Conservation (phyloP, 2,329 filamentous ascomycete genomes). For the Diaporthe destruens region DNA sequence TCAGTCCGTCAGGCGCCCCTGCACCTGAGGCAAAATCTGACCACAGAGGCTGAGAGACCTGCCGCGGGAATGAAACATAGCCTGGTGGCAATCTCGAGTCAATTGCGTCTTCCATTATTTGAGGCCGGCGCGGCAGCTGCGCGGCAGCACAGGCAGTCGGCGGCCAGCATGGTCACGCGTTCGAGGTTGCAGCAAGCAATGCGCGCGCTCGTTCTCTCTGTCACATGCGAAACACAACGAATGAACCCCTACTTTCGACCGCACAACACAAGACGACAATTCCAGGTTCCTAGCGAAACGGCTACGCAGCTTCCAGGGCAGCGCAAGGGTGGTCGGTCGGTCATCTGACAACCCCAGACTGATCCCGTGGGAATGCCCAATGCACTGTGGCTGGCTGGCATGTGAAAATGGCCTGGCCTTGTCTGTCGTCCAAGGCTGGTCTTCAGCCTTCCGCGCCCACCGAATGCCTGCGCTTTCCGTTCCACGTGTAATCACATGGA, state of each 20-base stretch:
- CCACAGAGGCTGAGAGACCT: background rate
- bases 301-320: constrained; percentile 2
- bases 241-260: constrained; percentile 21
- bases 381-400: constrained; percentile 20
- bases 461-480: background rate
- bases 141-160: background rate
- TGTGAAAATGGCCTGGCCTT: constrained; percentile 35
- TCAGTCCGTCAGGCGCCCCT: constrained; percentile 14
- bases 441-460: constrained; percentile 1
- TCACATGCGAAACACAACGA: constrained; percentile 38
- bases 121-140: background rate
- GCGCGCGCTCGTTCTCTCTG: constrained; percentile 22
- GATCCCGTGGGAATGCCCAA: background rate
- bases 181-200: constrained; percentile 6
- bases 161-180: constrained; percentile 30
- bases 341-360: constrained; percentile 31
- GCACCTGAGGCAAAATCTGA: background rate
- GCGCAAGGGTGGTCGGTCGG: constrained; percentile 19
- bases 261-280: background rate
- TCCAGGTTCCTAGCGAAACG: constrained; percentile 10
- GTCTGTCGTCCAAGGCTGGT: background rate
- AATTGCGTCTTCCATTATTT: constrained; percentile 24
- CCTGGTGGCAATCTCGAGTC: constrained; percentile 33
- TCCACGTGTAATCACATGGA: constrained; percentile 8
- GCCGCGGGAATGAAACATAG: background rate